These are phyloP conservation scores for Penicillium odoratum DNA, from an alignment of 495 filamentous ascomycete species.

Conservation along the genomic window DNA sequence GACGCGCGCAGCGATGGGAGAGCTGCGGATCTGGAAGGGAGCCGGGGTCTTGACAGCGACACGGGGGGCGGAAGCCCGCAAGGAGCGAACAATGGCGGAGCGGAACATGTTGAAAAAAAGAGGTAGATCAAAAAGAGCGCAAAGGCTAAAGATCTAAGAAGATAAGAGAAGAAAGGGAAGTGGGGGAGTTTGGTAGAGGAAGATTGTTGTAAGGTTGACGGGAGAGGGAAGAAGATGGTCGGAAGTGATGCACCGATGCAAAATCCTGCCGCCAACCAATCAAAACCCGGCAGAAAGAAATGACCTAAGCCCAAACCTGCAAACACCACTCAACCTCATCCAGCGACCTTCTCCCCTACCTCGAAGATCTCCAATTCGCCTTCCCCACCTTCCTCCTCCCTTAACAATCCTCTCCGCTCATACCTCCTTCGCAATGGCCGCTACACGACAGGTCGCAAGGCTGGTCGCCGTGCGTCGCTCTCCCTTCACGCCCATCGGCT, in stretches of 20 bases:
- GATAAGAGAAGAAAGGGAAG: constrained; percentile 19
- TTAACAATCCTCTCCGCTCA: constrained; percentile 20
- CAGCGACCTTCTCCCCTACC: constrained; percentile 16
- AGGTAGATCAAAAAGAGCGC: constrained; percentile 35
- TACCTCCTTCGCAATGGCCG: constrained; percentile 45
- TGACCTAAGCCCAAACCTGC: constrained; percentile 48
- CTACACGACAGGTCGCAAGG: constrained; percentile 51
- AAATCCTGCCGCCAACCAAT: constrained; percentile 49
- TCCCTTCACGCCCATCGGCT: constrained; percentile 41
- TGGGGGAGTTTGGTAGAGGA: constrained; percentile 14
- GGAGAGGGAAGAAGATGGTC: constrained; percentile 23
- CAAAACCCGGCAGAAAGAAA: constrained; percentile 43
- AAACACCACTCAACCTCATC: constrained; percentile 33
- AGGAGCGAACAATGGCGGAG: constrained; percentile 69
- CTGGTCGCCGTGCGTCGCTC: constrained; percentile 52
- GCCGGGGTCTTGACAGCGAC: constrained; percentile 53
- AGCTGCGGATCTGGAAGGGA: constrained; percentile 55
- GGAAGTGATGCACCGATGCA: constrained; percentile 35
- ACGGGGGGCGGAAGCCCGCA: constrained; percentile 59
- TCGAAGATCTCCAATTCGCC: constrained; percentile 16
- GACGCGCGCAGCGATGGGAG: constrained; percentile 49
- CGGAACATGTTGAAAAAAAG: constrained; percentile 73
- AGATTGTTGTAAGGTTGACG: constrained; percentile 4
- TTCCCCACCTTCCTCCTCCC: constrained; percentile 23
- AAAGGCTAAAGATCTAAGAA: constrained; percentile 23